Evolutionary conservation across 2,329 filamentous ascomycete genomes (phyloP).

Genomic region (Dendryphion nanum): DNA sequence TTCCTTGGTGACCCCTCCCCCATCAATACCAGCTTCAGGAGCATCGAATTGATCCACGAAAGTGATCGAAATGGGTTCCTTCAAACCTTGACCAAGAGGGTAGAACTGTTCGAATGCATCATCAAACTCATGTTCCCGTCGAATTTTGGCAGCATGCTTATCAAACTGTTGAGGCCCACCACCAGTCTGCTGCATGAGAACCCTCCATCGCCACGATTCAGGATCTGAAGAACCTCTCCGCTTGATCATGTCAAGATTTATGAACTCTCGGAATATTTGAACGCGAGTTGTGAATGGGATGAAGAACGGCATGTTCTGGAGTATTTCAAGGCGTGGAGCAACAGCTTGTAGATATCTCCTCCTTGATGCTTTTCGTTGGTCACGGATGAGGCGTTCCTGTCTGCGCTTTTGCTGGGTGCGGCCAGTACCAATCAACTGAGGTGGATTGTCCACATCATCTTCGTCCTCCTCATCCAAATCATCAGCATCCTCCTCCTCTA

Average conservation of each 20-base stretch:
- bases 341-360: conserved; percentile 74
- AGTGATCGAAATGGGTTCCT: conserved; percentile 94
- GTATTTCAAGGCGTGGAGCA: conserved; percentile 81
- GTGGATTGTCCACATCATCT: conserved; percentile 37
- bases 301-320: conserved; percentile 95
- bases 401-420: conserved; percentile 62
- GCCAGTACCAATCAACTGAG: conserved; percentile 53
- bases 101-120: conserved; percentile 87
- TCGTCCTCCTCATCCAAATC: conserved; percentile 46
- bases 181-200: conserved; percentile 30
- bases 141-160: conserved; percentile 72
- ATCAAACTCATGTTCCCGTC: conserved; percentile 74
- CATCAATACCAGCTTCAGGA: conserved; percentile 90
- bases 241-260: conserved; percentile 75
- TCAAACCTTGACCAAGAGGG: conserved; percentile 73
- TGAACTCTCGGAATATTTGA: conserved; percentile 89
- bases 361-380: conserved; percentile 65
- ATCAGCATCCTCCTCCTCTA: conserved; percentile 63
- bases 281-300: conserved; percentile 92
- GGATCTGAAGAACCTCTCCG: conserved; percentile 70
- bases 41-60: conserved; percentile 90
- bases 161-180: conserved; percentile 36
- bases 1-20: conserved; percentile 95
- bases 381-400: conserved; percentile 61
- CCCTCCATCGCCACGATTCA: conserved; percentile 69